phyloP scores from a whole-genome alignment of 2,329 filamentous ascomycete genomes.

The Anisogramma anomala region DNA sequence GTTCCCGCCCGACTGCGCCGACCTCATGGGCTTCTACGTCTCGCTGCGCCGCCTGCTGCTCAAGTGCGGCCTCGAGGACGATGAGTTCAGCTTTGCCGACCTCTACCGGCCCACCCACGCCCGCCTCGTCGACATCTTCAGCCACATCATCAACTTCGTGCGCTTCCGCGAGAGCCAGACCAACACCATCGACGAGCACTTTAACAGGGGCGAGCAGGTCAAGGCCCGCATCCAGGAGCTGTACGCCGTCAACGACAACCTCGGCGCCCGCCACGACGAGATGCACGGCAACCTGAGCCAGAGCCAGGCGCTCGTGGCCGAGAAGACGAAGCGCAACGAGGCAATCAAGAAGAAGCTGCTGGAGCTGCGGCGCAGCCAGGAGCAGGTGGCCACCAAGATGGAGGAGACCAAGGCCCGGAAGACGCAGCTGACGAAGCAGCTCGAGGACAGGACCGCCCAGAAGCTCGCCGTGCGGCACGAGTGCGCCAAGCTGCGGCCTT shows the following conservation, averaged over 20 bases:
- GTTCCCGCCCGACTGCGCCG: conserved; percentile 76
- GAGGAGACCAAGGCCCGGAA: conserved; percentile 78
- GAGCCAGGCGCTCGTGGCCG: conserved; percentile 69
- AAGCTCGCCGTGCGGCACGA: conserved; percentile 68
- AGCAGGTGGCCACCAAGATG: conserved; percentile 69
- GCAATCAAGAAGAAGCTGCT: conserved; percentile 73
- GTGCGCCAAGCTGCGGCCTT: conserved; percentile 78
- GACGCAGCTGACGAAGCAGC: conserved; percentile 55
- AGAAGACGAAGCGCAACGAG: conserved; percentile 78
- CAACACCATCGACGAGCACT: conserved; percentile 78
- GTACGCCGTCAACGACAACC: conserved; percentile 75
- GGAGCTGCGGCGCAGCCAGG: conserved; percentile 70
- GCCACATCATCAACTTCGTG: conserved; percentile 97
- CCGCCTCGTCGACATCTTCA: conserved; percentile 87
- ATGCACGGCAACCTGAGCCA: conserved; percentile 69
- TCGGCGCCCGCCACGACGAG: conserved; percentile 67
- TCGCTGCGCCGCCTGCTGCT: conserved; percentile 67
- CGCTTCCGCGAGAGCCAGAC: conserved; percentile 92
- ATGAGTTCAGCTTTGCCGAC: conserved; percentile 88
- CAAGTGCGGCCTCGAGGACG: conserved; percentile 84
- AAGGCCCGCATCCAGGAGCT: conserved; percentile 81
- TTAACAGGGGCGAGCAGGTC: conserved; percentile 77
- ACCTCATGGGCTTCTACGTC: conserved; percentile 92
- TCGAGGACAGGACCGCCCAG: conserved; percentile 61
- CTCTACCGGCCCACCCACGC: conserved; percentile 83